Evolutionary conservation across 2,329 filamentous ascomycete genomes (phyloP).

Genomic region (Cercospora sojina): DNA sequence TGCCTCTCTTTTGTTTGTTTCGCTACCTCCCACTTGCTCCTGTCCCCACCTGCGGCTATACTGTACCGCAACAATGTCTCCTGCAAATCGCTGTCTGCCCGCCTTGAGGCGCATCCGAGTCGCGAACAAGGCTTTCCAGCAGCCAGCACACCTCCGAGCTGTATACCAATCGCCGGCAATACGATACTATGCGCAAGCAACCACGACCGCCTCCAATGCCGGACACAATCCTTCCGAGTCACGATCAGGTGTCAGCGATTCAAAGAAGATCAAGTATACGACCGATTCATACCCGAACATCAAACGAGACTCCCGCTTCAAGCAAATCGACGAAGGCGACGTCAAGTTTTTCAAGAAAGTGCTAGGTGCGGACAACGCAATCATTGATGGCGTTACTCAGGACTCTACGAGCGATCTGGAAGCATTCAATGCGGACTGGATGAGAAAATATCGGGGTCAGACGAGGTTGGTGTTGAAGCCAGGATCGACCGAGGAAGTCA

Average conservation of each 20-base stretch:
- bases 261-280: slow-evolving; percentile 67
- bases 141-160: slow-evolving; percentile 29
- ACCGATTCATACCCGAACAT: slow-evolving; percentile 82
- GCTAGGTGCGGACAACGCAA: slow-evolving; percentile 73
- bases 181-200: slow-evolving; percentile 29
- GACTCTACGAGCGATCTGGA: slow-evolving; percentile 79
- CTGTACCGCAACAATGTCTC: slow-evolving; percentile 27
- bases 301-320: slow-evolving; percentile 74
- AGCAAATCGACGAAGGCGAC: slow-evolving; percentile 71
- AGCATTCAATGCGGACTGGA: slow-evolving; percentile 96
- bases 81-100: slow-evolving; percentile 30
- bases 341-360: slow-evolving; percentile 78
- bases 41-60: not conserved
- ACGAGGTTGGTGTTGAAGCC: slow-evolving; percentile 85
- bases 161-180: slow-evolving; percentile 25
- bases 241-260: slow-evolving; percentile 29
- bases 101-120: slow-evolving; percentile 36
- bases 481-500: slow-evolving; percentile 79
- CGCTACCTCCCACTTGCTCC: not conserved
- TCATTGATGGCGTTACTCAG: slow-evolving; percentile 78
- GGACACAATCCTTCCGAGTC: slow-evolving; percentile 33
- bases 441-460: slow-evolving; percentile 96
- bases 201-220: slow-evolving; percentile 35
- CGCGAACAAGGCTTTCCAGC: slow-evolving; percentile 36
- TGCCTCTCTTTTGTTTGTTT: slow-evolving; percentile 1